Evolutionary conservation across 2,329 filamentous ascomycete genomes (phyloP).

Genomic region (Stagonosporopsis tanaceti): DNA sequence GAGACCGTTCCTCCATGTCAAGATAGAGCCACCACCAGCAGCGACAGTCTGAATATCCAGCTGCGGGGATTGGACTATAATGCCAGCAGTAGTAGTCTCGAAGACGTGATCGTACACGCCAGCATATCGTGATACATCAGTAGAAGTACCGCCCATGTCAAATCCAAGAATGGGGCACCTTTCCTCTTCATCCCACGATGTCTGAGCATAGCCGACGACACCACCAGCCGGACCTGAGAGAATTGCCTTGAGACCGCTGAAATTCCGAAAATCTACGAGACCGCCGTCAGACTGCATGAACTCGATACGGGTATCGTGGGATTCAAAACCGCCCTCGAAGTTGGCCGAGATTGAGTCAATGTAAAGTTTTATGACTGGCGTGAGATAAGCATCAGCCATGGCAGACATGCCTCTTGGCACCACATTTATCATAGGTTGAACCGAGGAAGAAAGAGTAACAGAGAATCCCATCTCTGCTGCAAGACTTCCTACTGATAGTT

Average conservation of each 20-base stretch:
- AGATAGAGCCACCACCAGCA: slow-evolving; percentile 79
- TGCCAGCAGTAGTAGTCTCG: slow-evolving; percentile 44
- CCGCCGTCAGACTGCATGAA: slow-evolving; percentile 50
- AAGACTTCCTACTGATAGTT: slow-evolving; percentile 14
- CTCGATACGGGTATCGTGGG: slow-evolving; percentile 38
- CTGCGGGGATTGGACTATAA: slow-evolving; percentile 41
- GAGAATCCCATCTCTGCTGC: slow-evolving; percentile 36
- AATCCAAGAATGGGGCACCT: slow-evolving; percentile 42
- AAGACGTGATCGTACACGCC: slow-evolving; percentile 42
- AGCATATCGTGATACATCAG: slow-evolving; percentile 46
- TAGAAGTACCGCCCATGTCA: slow-evolving; percentile 43
- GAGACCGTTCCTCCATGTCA: slow-evolving; percentile 85
- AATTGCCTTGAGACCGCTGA: slow-evolving; percentile 42
- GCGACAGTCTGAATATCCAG: slow-evolving; percentile 64
- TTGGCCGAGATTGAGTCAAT: slow-evolving; percentile 21
- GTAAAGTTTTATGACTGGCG: slow-evolving; percentile 32
- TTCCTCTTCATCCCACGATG: slow-evolving; percentile 38
- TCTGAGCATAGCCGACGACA: slow-evolving; percentile 44
- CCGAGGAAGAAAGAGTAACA: slow-evolving; percentile 37
- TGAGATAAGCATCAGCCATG: slow-evolving; percentile 40
- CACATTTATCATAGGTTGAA: slow-evolving; percentile 36
- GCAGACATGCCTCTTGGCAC: slow-evolving; percentile 34
- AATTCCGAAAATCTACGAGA: slow-evolving; percentile 34
- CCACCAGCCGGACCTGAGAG: slow-evolving; percentile 48
- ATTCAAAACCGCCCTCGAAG: slow-evolving; percentile 35